Conservation (phyloP, 148 eudicot genomes). For the Silene conica region DNA sequence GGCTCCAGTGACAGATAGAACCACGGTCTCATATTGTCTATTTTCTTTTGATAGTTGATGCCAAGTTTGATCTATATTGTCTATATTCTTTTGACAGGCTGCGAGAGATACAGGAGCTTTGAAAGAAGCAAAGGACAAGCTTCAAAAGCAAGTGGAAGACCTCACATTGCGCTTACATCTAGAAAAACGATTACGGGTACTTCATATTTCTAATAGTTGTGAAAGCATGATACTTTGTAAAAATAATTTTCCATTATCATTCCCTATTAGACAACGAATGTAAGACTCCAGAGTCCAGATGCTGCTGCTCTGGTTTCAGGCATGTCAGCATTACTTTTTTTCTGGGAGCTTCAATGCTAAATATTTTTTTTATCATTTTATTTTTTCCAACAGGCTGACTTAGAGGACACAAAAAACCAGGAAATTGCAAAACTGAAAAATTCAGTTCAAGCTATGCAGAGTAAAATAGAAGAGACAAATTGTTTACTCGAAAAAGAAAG, state of each 20-base stretch:
- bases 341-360: slow-evolving; percentile 10
- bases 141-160: slow-evolving; percentile 90
- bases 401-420: slow-evolving; percentile 86
- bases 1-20: slow-evolving; percentile 3
- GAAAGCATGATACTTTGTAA: neutral
- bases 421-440: slow-evolving; percentile 67
- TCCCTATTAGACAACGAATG: too few species aligned
- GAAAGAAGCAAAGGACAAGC: slow-evolving; percentile 98
- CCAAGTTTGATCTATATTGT: slow-evolving; percentile 8
- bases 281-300: too few species aligned
- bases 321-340: neutral
- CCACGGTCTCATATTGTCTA: neutral
- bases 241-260: too few species aligned
- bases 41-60: slow-evolving; percentile 9
- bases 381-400: slow-evolving; percentile 57
- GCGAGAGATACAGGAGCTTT: slow-evolving; percentile 98
- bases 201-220: slow-evolving; percentile 7
- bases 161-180: slow-evolving; percentile 93
- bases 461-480: slow-evolving; percentile 62
- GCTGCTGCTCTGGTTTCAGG: neutral
- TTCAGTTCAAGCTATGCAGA: slow-evolving; percentile 62
- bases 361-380: slow-evolving; percentile 23
- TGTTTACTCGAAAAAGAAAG: slow-evolving; percentile 67
- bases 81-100: slow-evolving; percentile 48
- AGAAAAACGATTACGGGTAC: slow-evolving; percentile 93